These are phyloP conservation scores for Rickenella mellea DNA, from an alignment of 768 basidiomycete genomes.

Conservation along the genomic window DNA sequence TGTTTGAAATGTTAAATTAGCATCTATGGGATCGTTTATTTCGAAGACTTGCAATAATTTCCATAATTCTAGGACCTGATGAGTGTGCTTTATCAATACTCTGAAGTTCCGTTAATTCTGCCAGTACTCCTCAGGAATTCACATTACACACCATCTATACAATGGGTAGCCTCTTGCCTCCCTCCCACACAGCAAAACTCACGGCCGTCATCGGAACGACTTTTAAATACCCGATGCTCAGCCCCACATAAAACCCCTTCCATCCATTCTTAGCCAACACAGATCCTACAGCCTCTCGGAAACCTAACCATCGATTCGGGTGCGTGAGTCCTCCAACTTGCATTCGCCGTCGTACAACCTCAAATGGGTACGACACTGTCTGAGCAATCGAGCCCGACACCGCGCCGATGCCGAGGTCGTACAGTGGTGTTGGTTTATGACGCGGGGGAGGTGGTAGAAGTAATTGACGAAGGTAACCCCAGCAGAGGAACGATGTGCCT, in stretches of 20 bases:
- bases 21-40: too few relatives aligned
- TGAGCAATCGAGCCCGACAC: slow-evolving; percentile 79
- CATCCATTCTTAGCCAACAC: slow-evolving; percentile 67
- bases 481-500: slow-evolving; percentile 88
- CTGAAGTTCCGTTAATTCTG: too few relatives aligned
- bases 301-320: slow-evolving; percentile 69
- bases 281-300: slow-evolving; percentile 63
- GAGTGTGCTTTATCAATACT: too few relatives aligned
- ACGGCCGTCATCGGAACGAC: slow-evolving; percentile 94
- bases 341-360: slow-evolving; percentile 86
- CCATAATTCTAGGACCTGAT: too few relatives aligned
- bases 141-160: too few relatives aligned
- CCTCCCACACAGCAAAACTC: slow-evolving; percentile 87
- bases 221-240: slow-evolving; percentile 89
- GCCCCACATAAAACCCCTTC: slow-evolving; percentile 86
- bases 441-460: slow-evolving; percentile 38
- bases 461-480: slow-evolving; percentile 65
- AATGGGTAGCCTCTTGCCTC: slow-evolving; percentile 43
- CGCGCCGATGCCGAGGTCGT: slow-evolving; percentile 79
- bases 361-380: slow-evolving; percentile 90
- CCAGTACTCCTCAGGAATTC: too few relatives aligned
- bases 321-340: slow-evolving; percentile 84
- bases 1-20: too few relatives aligned
- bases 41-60: too few relatives aligned
- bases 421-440: slow-evolving; percentile 34